Conservation (phyloP, 73 alveolate genomes). For the Paramecium sexaurelia region DNA sequence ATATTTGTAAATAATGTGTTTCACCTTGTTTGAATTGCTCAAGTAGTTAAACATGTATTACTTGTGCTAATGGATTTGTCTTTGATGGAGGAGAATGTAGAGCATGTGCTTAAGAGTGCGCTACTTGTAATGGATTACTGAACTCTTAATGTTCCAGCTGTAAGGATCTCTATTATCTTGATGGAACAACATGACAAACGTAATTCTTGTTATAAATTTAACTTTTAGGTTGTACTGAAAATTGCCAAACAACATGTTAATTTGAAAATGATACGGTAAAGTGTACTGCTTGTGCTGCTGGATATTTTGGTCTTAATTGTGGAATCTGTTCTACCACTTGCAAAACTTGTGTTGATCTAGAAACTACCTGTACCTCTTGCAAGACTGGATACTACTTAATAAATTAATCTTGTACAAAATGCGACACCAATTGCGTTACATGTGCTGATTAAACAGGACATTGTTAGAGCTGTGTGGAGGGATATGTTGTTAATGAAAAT, state of each 20-base stretch:
- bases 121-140: slow-evolving; percentile 16
- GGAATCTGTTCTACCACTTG: not conserved
- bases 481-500: not conserved
- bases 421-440: not conserved
- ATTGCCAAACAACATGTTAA: not conserved
- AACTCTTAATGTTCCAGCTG: not conserved
- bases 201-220: not conserved
- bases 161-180: not conserved
- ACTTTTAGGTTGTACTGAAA: not conserved
- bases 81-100: not conserved
- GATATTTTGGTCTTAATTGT: not conserved
- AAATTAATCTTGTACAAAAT: not conserved
- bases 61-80: not conserved
- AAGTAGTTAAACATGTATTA: not conserved
- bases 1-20: not conserved
- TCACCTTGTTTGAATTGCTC: not conserved
- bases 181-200: not conserved
- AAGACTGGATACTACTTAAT: not conserved
- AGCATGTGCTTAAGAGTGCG: slow-evolving; percentile 18
- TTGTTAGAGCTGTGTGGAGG: not conserved
- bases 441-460: not conserved
- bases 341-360: not conserved
- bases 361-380: not conserved
- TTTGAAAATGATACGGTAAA: not conserved
- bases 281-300: not conserved